Evolutionary conservation across 371 early-diverging fungal genomes (phyloP), one percentile per base, ranked within the genome.

Genomic region (Apophysomyces trapeziformis): DNA sequence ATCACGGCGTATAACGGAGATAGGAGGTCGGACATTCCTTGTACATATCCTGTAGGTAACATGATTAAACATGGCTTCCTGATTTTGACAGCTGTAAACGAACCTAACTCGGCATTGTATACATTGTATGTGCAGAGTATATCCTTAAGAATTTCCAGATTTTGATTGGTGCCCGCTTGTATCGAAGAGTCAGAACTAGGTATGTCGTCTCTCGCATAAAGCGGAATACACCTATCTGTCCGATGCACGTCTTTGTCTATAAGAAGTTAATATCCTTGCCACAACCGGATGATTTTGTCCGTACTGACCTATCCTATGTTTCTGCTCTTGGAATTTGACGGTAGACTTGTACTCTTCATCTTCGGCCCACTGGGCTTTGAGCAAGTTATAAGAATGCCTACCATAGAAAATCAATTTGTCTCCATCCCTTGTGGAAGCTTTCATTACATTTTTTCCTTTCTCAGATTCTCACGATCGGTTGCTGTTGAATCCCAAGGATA

Each of bases 11-110:
- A 90, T 5, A 97, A 70, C 2, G 97, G 96, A 5, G 96, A 89
- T 37, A 94, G 76, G 14, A 98, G 77, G 68, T 98, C 98, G n/a
- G 92, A 93, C 98, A 98, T 98, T 9, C 98, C 98, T 77, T 98
- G 98, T 0, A 97, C 98, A 72, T 97, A 98, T 7, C 95, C 96
- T 65, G 78, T 47, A 58, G 3, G 36, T 16, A 14, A 39, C 13
- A 9, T 7, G 2, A 41, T 41, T 13, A 41, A 13, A 43, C 58
- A 58, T 58, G 7, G 1, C n/a, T 58, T 36, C 32, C 13, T 13
- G 32, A 54, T 16, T 57, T 58, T 13, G 16, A 36, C 11, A 36
- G 32, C 6, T 32, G 21, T 58, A 38, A 4, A 38, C 61, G 14
- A 66, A 67, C 71, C 75, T 0, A 83, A 65, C 1, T 78, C 78